Evolutionary conservation across 768 basidiomycete genomes (phyloP), one percentile per base, ranked within the genome.

Genomic region (Pulveroboletus frians): DNA sequence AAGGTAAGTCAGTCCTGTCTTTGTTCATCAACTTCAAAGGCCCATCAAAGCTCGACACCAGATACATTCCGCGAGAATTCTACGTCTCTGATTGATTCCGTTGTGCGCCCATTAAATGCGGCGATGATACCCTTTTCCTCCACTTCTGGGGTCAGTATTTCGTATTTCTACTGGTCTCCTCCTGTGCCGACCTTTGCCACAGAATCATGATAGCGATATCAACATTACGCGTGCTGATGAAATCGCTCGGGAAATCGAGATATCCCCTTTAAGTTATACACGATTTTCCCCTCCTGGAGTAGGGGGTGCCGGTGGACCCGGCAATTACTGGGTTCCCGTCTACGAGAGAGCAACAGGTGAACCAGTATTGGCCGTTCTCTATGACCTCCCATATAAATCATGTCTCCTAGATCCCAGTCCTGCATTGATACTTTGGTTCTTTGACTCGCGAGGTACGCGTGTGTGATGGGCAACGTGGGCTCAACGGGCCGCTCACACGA

Each of bases 281-380:
- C 78, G 84, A 6, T 54, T 68, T 49, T 75, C 81, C 4, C 83
- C 83, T 1, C 60, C 71, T 11, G 79, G 81, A 9, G 71, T 85
- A n/a, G 84, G 85, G 8, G 85, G 85, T 0, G 58, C 63, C 21
- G 76, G 75, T 23, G 85, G 85, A 8, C 78, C 80, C 2, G 84
- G 80, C 27, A 87, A 81, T 53, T 88, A 87, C 57, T 88, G 86
- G 87, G 83, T 89, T 31, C 86, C 87, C 3, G 79, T 88, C 13
- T 79, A 76, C 53, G 61, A 61, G 35, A 62, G 56, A 20, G 38
- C 29, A 8, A 51, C 58, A 23, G 76, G 77, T 75, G 17, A 23
- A 50, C 46, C 5, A 26, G 23, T 4, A 42, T 8, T 3, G 1
- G 3, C 17, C 27, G 9, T 29, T 13, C 5, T 29, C 10, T n/a